Conservation (phyloP, 1,284 basidiomycete species). For the Fomitopsis schrenkii region DNA sequence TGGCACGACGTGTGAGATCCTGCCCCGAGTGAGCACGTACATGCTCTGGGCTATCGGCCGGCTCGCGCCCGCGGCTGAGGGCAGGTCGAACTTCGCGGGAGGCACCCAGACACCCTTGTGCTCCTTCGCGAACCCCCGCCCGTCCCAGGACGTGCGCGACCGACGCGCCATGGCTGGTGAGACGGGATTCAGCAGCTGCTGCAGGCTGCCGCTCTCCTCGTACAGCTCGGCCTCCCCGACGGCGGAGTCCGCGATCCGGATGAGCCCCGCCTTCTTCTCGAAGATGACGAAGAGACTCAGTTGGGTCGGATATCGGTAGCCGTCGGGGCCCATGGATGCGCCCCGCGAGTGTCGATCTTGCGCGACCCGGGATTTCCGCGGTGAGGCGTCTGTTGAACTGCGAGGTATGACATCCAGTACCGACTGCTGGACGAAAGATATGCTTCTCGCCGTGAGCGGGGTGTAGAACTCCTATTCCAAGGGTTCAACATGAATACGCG, state of each 20-base stretch:
- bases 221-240: conserved; percentile 71
- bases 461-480: conserved; percentile 71
- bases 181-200: conserved; percentile 13
- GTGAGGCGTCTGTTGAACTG: conserved; percentile 38
- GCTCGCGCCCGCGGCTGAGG: conserved; percentile 23
- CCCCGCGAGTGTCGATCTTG: conserved; percentile 26
- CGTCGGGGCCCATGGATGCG: conserved; percentile 25
- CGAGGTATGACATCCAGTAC: conserved; percentile 48
- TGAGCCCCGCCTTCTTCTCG: conserved; percentile 78
- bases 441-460: conserved; percentile 55
- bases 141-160: conserved; percentile 52
- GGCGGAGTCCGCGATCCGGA: conserved; percentile 72
- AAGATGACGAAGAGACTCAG: conserved; percentile 74
- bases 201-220: conserved; percentile 37
- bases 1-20: conserved; percentile 61
- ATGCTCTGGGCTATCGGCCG: conserved; percentile 35
- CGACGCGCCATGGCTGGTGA: conserved; percentile 29
- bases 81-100: conserved; percentile 49
- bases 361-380: conserved; percentile 13
- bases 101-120: conserved; percentile 51
- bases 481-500: background rate
- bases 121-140: conserved; percentile 38
- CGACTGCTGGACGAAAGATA: conserved; percentile 67
- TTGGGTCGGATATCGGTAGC: conserved; percentile 54
- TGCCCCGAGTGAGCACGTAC: conserved; percentile 65